phyloP scores from a whole-genome alignment of 2,329 filamentous ascomycete species.

The Ophiostoma quercus region DNA sequence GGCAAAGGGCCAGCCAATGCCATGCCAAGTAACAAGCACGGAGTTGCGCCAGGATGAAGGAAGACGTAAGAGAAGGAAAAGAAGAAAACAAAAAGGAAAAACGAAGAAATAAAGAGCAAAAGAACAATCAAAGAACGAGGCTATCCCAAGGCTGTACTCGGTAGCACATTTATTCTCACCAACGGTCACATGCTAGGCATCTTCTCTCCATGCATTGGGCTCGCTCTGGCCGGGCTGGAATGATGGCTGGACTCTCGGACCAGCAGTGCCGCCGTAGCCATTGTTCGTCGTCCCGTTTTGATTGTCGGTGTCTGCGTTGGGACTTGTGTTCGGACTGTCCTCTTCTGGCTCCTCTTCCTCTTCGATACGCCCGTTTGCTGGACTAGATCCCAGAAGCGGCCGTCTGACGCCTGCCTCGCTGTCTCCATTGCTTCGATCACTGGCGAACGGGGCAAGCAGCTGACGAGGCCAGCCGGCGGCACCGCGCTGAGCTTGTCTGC shows the following conservation, averaged over 20 bases:
- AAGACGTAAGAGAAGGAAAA: neutral
- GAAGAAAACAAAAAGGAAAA: neutral
- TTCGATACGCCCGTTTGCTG: neutral
- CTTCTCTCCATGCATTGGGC: slow-evolving; percentile 9
- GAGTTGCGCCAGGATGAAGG: neutral
- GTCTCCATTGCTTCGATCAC: neutral
- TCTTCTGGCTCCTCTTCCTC: neutral
- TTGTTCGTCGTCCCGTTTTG: neutral
- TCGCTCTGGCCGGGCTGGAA: slow-evolving; percentile 5
- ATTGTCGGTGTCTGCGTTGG: neutral
- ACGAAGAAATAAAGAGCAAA: neutral
- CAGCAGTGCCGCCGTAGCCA: neutral
- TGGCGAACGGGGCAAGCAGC: neutral
- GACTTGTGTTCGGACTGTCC: neutral
- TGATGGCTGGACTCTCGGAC: slow-evolving; percentile 13
- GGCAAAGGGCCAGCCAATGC: neutral
- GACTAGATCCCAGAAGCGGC: slow-evolving; percentile 8
- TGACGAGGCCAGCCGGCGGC: slow-evolving; percentile 6
- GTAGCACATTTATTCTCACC: neutral
- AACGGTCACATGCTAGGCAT: neutral
- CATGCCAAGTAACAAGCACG: neutral
- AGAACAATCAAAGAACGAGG: neutral
- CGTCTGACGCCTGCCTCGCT: slow-evolving; percentile 8
- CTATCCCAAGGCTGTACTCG: neutral
- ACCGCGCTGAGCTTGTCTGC: neutral